Conservation (phyloP, 2,329 filamentous ascomycete species). For the Taxawa tesnikishii region DNA sequence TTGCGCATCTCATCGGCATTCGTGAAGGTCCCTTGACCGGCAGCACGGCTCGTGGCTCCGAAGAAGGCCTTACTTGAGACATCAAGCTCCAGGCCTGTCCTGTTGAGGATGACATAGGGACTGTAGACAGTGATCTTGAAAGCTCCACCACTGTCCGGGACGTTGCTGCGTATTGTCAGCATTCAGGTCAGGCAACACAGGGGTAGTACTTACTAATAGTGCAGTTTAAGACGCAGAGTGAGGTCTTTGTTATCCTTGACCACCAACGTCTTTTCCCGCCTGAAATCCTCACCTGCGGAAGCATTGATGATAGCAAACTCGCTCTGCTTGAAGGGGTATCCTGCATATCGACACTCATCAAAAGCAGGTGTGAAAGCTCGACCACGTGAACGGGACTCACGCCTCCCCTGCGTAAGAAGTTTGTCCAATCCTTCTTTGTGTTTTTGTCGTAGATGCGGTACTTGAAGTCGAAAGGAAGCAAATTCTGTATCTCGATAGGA, state of each 20-base stretch:
- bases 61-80: constrained; percentile 83
- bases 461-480: constrained; percentile 96
- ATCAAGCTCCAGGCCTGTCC: constrained; percentile 79
- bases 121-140: constrained; percentile 95
- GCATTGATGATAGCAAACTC: constrained; percentile 97
- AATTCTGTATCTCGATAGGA: constrained; percentile 85
- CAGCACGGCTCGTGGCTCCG: constrained; percentile 67
- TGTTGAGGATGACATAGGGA: constrained; percentile 89
- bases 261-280: constrained; percentile 63
- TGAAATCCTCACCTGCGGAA: constrained; percentile 75
- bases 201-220: no score
- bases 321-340: constrained; percentile 88
- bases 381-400: constrained; percentile 96
- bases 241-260: constrained; percentile 79
- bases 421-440: constrained; percentile 97
- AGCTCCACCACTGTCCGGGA: constrained; percentile 84
- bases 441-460: constrained; percentile 99
- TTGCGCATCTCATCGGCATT: constrained; percentile 51
- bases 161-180: constrained; percentile 32
- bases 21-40: constrained; percentile 60
- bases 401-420: constrained; percentile 91
- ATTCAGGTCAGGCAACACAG: constrained; percentile 24
- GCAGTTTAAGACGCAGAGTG: constrained; percentile 67
- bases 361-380: constrained; percentile 81
- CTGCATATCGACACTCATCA: constrained; percentile 92